A percentile compares a stretch with the other conserved stretches of the same genome.
phyloP scores from a whole-genome alignment of 495 filamentous ascomycete species.

The Annulohypoxylon nitens region DNA sequence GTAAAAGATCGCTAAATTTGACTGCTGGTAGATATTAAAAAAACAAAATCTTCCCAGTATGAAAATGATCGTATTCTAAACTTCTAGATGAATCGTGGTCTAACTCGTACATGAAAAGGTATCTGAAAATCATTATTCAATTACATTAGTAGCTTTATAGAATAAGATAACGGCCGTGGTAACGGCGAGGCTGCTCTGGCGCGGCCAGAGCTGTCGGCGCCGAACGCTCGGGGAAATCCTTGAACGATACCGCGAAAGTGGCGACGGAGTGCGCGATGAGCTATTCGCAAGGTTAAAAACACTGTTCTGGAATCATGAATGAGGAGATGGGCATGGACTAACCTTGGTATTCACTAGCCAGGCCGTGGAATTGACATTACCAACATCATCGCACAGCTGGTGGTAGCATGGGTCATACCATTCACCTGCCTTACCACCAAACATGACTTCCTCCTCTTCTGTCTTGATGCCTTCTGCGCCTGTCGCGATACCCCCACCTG shows the following conservation, averaged over 20 bases:
- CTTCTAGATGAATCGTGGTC: background rate
- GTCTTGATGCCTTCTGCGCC: slow-evolving; percentile 72
- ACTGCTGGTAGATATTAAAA: background rate
- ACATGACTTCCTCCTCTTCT: slow-evolving; percentile 62
- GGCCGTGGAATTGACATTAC: slow-evolving; percentile 64
- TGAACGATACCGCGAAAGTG: slow-evolving; percentile 64
- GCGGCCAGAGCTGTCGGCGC: slow-evolving; percentile 24
- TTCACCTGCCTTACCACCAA: slow-evolving; percentile 65
- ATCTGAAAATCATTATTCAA: background rate
- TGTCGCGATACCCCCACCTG: slow-evolving; percentile 71
- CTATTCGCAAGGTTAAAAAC: slow-evolving; percentile 43
- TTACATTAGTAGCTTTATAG: slow-evolving; percentile 36
- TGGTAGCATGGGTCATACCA: slow-evolving; percentile 70
- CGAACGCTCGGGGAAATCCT: slow-evolving; percentile 65
- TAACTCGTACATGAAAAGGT: background rate
- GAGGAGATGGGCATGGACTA: slow-evolving; percentile 9
- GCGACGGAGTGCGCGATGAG: slow-evolving; percentile 69
- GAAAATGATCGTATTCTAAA: background rate
- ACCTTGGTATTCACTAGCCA: slow-evolving; percentile 69
- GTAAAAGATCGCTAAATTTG: background rate
- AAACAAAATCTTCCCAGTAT: background rate
- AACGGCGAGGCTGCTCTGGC: slow-evolving; percentile 48
- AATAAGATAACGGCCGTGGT: slow-evolving; percentile 56
- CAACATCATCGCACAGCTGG: slow-evolving; percentile 65
- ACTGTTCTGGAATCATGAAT: background rate